phyloP scores from a whole-genome alignment of 2,329 filamentous ascomycete genomes.

The Cladosporium colombiae region DNA sequence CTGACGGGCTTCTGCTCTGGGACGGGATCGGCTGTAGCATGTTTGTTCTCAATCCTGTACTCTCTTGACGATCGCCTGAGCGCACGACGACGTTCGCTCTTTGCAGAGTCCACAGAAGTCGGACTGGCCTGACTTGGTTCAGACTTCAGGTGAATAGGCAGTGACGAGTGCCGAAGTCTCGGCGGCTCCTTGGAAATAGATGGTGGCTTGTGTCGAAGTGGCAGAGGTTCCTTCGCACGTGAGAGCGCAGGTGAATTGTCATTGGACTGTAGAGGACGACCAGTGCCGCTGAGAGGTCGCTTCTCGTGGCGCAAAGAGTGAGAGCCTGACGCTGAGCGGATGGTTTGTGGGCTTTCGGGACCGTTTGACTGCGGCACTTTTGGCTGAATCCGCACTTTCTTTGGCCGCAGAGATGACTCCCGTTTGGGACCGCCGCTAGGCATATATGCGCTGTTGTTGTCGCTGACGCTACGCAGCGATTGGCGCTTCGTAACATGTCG shows the following conservation, averaged over 20 bases:
- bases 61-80: constrained; percentile 15
- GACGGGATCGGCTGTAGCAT: background rate
- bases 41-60: constrained; percentile 15
- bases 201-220: background rate
- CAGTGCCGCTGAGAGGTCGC: constrained; percentile 15
- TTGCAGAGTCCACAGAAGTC: background rate
- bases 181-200: background rate
- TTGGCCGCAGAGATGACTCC: constrained; percentile 4
- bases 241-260: constrained; percentile 5
- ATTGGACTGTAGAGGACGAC: constrained; percentile 11
- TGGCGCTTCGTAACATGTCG: constrained; percentile 19
- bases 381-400: background rate
- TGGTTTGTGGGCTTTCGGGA: background rate
- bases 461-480: constrained; percentile 19
- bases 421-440: background rate
- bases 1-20: background rate
- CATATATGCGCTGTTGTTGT: constrained; percentile 14
- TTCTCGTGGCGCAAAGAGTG: constrained; percentile 19
- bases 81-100: background rate
- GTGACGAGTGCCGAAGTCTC: constrained; percentile 10
- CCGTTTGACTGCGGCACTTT: background rate
- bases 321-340: constrained; percentile 13
- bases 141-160: constrained; percentile 3
- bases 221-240: background rate
- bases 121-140: background rate